Conservation (phyloP, 192 early-diverging fungal species). For the Mortierella claussenii region DNA sequence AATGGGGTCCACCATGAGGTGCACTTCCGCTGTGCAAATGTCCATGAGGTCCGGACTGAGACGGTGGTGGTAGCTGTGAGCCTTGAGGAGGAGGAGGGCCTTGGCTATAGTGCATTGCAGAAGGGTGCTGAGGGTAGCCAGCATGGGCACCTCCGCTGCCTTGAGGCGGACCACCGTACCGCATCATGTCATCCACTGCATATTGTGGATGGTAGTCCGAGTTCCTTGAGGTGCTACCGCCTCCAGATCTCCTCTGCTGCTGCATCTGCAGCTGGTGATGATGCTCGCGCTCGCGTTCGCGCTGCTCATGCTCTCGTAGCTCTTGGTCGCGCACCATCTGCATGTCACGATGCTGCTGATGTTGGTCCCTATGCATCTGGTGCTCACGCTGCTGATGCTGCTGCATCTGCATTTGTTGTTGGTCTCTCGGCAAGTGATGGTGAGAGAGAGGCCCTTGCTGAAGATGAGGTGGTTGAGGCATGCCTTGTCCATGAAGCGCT, state of each 20-base stretch:
- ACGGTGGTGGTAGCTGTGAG: slow-evolving; percentile 26
- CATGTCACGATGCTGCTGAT: slow-evolving; percentile 36
- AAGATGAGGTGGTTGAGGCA: slow-evolving; percentile 15
- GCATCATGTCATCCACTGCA: slow-evolving; percentile 38
- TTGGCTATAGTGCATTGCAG: slow-evolving; percentile 38
- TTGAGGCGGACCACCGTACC: slow-evolving; percentile 41
- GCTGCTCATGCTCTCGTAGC: slow-evolving; percentile 33
- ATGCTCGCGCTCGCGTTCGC: slow-evolving; percentile 41
- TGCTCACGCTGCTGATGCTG: slow-evolving; percentile 37
- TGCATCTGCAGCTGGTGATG: slow-evolving; percentile 35
- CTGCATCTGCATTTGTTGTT: slow-evolving; percentile 32
- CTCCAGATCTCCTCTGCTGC: slow-evolving; percentile 23
- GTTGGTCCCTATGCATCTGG: slow-evolving; percentile 30
- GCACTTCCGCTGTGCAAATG: slow-evolving; percentile 38
- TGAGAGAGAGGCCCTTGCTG: slow-evolving; percentile 23
- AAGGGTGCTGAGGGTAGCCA: slow-evolving; percentile 34
- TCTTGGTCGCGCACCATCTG: slow-evolving; percentile 46
- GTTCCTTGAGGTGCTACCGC: slow-evolving; percentile 23
- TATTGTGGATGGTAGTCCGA: slow-evolving; percentile 44
- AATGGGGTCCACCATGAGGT: slow-evolving; percentile 33
- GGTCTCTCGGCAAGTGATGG: slow-evolving; percentile 29
- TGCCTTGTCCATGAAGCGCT: slow-evolving; percentile 12
- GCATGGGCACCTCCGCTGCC: slow-evolving; percentile 27
- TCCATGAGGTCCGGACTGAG: slow-evolving; percentile 26
- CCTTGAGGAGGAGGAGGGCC: slow-evolving; percentile 29